Base-by-base conservation (phyloP, 1,139 yeast genomes). In the Suhomyces wounanorum region DNA sequence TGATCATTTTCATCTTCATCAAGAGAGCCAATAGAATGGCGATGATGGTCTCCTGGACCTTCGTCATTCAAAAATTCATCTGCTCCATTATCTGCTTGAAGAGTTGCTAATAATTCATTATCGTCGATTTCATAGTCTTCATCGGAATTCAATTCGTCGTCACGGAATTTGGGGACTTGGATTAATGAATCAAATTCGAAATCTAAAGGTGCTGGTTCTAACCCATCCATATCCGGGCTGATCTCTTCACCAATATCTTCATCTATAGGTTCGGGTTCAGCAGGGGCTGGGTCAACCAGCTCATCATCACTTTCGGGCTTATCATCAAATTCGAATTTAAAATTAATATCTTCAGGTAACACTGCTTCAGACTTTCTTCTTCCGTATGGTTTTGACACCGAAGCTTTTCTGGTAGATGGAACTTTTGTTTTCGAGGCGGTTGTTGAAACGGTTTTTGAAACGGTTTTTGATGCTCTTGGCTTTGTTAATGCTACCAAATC, bases 161-260 rank as follows among this genome's bases (percentile, higher is more conserved):
- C 84, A 46, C 74, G 73, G 52, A 81, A 69, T 54, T 75, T 77
- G 2, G 85, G 85, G 1, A 80, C 84, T 51, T 73, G 73, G 18
- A 73, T 62, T 38, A 69, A 65, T 43, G 69, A 55, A 51, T 71
- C 74, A 53, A 75, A 77, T 26, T 75, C 76, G 50, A 71, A 71
- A 43, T 72, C 73, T 51, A 69, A 64, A 49, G 66, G 65, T 8
- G 38, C 33, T 2, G 43, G 21, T 16, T 40, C 33, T 13, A 45
- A n/a, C 44, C 61, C 52, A 26, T 61, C 60, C 35, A 49, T 46
- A 17, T 49, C 49, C 17, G 56, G 50, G 28, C 45, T 58, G 6
- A 84, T 73, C 55, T 82, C 90, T 64, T 85, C 92, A 16, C 91
- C 92, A 21, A 86, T 74, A 68, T 86, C 92, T 64, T 87, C 92